These are phyloP conservation scores for Botryotinia convoluta DNA, from an alignment of 2,329 filamentous ascomycete species.

Conservation along the genomic window DNA sequence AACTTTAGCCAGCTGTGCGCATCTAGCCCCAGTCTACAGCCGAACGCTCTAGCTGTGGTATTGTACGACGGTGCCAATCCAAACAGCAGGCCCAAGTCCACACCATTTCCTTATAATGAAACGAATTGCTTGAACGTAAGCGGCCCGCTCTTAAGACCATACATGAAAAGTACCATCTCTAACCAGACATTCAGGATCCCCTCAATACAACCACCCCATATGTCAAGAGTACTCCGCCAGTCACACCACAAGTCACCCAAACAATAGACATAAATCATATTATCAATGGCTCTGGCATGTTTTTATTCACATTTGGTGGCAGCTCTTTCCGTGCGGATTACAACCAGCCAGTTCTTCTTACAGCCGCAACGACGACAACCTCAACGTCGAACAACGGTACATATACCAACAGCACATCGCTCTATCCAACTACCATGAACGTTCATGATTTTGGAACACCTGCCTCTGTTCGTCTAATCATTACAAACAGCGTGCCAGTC, in stretches of 20 bases:
- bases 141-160: not conserved
- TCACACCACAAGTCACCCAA: constrained; percentile 38
- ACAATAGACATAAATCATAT: constrained; percentile 43
- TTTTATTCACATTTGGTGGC: constrained; percentile 54
- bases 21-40: constrained; percentile 48
- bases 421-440: constrained; percentile 54
- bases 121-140: not conserved
- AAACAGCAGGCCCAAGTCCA: constrained; percentile 48
- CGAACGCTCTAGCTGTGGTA: constrained; percentile 57
- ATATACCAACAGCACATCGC: constrained; percentile 48
- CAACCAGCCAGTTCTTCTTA: constrained; percentile 51
- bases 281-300: constrained; percentile 50
- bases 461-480: constrained; percentile 77
- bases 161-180: not conserved
- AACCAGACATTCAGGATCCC: not conserved
- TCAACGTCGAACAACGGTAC: constrained; percentile 47
- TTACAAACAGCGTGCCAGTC: constrained; percentile 57
- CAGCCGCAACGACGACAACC: constrained; percentile 50
- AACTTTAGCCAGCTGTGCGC: constrained; percentile 48
- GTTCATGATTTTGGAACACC: constrained; percentile 56
- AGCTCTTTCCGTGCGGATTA: constrained; percentile 50
- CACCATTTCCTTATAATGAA: constrained; percentile 31
- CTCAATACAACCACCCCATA: constrained; percentile 40
- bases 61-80: constrained; percentile 61
- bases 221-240: constrained; percentile 40